Evolutionary conservation across 1,139 yeast genomes (phyloP), one percentile per base, ranked within the genome.

Genomic region (Geotrichum restrictum): DNA sequence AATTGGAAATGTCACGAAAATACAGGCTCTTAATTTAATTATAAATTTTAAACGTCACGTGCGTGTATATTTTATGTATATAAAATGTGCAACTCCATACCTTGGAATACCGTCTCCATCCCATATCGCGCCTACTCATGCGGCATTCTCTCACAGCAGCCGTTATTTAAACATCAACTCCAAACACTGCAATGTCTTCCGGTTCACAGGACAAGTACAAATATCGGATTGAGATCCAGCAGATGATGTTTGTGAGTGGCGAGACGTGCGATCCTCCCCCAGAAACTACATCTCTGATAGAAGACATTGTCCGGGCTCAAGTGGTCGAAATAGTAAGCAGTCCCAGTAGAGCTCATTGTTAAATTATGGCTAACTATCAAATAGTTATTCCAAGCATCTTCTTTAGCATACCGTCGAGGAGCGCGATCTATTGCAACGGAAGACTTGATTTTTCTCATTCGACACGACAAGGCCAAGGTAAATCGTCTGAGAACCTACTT

Each of bases 241-340:
- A 67, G 73, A 94, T 93, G 98, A 93, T 93, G 99, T 93, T 94
- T 74, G 98, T 93, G 55, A 80, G 86, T 56, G 99, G 98, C 1
- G 98, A 93, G 69, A 82, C 94, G 1, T 88, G 87, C 61, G 98
- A 93, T 62, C 95, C 98, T 1, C 96, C 97, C 0, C 77, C 85
- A 8, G 95, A 88, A 60, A 88, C 97, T 0, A 88, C 97, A 0
- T 83, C 94, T 10, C 70, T 93, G 53, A 88, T 93, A 42, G 99
- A 93, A 66, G 98, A 93, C 66, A 88, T 93, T 51, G 98, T 93
- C 1, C 77, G 95, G 47, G 94, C 95, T 1, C 98, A 93, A 69
- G 98, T 94, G 37, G 84, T 91, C 43, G 97, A 93, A 64, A 82
- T 93, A 46, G 69, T 75, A 52, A 51, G 56, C 32, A 18, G 21